Evolutionary conservation across 2,329 filamentous ascomycete species (phyloP).

Genomic region (Leptoxyphium fumago): DNA sequence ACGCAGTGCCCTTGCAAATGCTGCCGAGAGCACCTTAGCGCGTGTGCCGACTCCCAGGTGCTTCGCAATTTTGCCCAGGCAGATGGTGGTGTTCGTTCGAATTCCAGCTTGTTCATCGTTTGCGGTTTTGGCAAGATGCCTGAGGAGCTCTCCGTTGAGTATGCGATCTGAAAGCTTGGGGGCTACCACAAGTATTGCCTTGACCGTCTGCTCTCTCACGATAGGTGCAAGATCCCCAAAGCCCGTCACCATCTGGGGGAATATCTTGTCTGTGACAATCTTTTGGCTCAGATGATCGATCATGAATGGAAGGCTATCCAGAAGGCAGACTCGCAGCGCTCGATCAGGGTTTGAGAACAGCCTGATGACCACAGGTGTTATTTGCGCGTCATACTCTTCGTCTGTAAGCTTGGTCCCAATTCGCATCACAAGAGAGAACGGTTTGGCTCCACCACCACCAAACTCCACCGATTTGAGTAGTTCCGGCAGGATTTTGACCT

Average conservation of each 20-base stretch:
- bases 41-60: conserved; percentile 63
- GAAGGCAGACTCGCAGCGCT: conserved; percentile 74
- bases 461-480: conserved; percentile 98
- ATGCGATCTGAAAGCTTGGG: conserved; percentile 81
- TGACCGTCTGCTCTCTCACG: conserved; percentile 89
- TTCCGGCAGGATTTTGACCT: conserved; percentile 89
- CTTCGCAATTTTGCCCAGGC: conserved; percentile 87
- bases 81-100: conserved; percentile 95
- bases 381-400: conserved; percentile 74
- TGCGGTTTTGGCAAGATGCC: conserved; percentile 83
- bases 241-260: conserved; percentile 88
- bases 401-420: conserved; percentile 74
- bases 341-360: conserved; percentile 85
- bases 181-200: conserved; percentile 78
- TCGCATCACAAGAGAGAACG: conserved; percentile 76
- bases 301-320: conserved; percentile 81
- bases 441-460: conserved; percentile 84
- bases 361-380: conserved; percentile 75
- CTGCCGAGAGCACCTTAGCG: conserved; percentile 81
- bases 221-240: conserved; percentile 86
- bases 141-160: conserved; percentile 83
- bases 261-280: conserved; percentile 89
- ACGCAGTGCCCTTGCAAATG: conserved; percentile 74
- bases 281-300: conserved; percentile 82
- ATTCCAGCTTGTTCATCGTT: conserved; percentile 98